These are phyloP conservation scores for Talaromyces sp. DNA, from an alignment of 2,329 filamentous ascomycete species.

Conservation along the genomic window DNA sequence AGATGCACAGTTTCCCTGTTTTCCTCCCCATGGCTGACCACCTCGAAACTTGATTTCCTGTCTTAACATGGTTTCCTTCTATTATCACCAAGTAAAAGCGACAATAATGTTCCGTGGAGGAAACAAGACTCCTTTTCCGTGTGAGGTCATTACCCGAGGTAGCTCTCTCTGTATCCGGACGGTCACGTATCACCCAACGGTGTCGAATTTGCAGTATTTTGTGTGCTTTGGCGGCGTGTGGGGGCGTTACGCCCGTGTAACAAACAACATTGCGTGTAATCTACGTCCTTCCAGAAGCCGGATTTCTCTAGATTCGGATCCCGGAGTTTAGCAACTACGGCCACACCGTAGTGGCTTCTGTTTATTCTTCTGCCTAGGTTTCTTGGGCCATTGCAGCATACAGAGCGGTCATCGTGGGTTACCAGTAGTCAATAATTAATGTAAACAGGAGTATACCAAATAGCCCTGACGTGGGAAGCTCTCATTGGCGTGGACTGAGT, in stretches of 20 bases:
- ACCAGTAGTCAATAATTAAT: no score
- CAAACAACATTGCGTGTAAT: background rate
- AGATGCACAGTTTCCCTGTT: background rate
- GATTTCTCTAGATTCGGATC: background rate
- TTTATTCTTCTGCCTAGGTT: background rate
- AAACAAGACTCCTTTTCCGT: background rate
- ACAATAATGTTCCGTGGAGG: background rate
- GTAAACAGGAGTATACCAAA: no score
- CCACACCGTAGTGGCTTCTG: background rate
- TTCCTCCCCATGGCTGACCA: background rate
- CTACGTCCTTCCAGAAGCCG: conserved; percentile 2
- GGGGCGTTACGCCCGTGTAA: background rate
- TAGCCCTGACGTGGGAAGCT: conserved; percentile 29
- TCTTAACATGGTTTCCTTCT: background rate
- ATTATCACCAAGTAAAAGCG: background rate
- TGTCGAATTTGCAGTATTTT: background rate
- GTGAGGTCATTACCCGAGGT: background rate
- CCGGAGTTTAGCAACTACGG: background rate
- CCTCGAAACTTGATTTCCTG: background rate
- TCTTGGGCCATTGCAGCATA: background rate
- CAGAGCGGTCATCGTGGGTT: no score
- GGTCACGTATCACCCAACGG: background rate
- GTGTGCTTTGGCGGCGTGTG: background rate
- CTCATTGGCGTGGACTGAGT: conserved; percentile 26
- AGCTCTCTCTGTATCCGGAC: background rate